Conservation (phyloP, 2,329 filamentous ascomycete species). For the Alternaria angustiovoidea region DNA sequence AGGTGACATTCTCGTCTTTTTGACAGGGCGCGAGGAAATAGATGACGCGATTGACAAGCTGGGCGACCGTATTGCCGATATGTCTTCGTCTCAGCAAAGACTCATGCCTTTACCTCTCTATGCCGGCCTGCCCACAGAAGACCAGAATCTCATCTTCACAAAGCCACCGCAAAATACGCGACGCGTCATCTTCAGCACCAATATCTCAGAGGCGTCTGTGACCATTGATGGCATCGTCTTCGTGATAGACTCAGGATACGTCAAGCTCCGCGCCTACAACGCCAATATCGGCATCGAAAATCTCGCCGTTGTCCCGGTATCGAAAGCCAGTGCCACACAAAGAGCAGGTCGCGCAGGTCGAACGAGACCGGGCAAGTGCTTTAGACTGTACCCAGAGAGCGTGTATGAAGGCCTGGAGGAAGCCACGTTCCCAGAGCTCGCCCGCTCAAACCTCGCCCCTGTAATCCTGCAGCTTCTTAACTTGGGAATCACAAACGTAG, state of each 20-base stretch:
- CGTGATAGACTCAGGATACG: conserved; percentile 89
- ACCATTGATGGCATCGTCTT: conserved; percentile 92
- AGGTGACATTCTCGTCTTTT: conserved; percentile 89
- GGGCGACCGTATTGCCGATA: conserved; percentile 71
- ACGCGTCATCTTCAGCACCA: conserved; percentile 92
- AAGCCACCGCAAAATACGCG: conserved; percentile 80
- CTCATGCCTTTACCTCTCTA: conserved; percentile 83
- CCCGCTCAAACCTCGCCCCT: conserved; percentile 88
- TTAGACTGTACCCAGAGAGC: conserved; percentile 85
- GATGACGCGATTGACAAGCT: conserved; percentile 82
- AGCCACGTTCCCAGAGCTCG: conserved; percentile 85
- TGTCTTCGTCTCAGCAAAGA: conserved; percentile 66
- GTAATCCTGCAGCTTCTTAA: conserved; percentile 92
- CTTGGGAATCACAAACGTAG: conserved; percentile 91
- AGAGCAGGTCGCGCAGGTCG: conserved; percentile 89
- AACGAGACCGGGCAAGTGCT: conserved; percentile 91
- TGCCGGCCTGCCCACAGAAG: conserved; percentile 85
- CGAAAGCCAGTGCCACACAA: conserved; percentile 92
- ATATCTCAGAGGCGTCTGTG: conserved; percentile 95
- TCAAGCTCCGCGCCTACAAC: conserved; percentile 87
- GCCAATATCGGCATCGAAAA: conserved; percentile 87
- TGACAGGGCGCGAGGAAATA: conserved; percentile 94
- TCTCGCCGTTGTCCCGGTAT: conserved; percentile 80
- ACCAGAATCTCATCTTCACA: conserved; percentile 96
- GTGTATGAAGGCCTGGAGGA: conserved; percentile 72